Percentiles rank a stretch among this genome's conserved stretches.
Conservation (phyloP, 2,329 filamentous ascomycete species). For the Hymenoscyphus fraxineus region DNA sequence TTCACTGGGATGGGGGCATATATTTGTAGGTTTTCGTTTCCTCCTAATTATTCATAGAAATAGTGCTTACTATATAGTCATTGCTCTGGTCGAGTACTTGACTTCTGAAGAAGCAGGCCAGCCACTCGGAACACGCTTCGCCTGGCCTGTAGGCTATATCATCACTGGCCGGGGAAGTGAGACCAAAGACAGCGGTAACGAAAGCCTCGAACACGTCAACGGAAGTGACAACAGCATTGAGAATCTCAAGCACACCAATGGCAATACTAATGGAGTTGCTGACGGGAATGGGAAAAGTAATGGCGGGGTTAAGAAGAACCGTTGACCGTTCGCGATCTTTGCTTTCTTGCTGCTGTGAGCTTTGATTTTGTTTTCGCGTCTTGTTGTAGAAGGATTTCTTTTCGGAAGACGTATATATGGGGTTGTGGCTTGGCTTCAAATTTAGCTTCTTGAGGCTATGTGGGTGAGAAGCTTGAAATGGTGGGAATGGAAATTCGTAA, state of each 20-base stretch:
- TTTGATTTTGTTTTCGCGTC: not conserved
- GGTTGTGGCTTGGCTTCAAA: not conserved
- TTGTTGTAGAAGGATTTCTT: not conserved
- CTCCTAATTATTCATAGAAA: not conserved
- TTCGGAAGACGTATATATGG: not conserved
- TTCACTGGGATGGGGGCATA: constrained; percentile 53
- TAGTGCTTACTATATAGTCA: constrained; percentile 21
- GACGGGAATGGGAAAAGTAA: not conserved
- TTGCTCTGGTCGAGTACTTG: constrained; percentile 35
- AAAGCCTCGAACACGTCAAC: not conserved
- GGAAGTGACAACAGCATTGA: not conserved
- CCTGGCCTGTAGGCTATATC: constrained; percentile 30
- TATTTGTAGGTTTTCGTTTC: constrained; percentile 26
- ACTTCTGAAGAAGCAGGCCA: constrained; percentile 34
- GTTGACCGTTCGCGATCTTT: not conserved
- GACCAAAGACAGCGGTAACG: not conserved
- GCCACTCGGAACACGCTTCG: constrained; percentile 27
- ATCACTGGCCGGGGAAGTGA: constrained; percentile 16
- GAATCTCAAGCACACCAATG: not conserved
- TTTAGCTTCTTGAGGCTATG: not conserved
- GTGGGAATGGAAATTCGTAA: not conserved
- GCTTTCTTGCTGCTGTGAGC: not conserved
- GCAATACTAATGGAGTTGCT: not conserved
- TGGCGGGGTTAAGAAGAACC: not conserved
- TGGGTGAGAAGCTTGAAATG: not conserved